Evolutionary conservation across 345 rosid genomes (phyloP).

Genomic region (Bruguiera parviflora): DNA sequence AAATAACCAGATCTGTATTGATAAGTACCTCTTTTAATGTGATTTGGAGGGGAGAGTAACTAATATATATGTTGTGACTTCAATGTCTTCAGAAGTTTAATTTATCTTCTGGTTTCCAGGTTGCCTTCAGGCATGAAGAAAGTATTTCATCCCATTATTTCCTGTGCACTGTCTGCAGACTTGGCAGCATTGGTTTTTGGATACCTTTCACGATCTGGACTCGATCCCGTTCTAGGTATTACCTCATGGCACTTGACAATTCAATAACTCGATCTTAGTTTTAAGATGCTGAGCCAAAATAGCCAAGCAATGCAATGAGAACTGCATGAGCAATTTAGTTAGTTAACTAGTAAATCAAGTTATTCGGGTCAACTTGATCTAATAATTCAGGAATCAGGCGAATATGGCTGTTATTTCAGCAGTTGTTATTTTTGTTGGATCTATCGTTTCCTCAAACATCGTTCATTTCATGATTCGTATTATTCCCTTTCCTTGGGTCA

Average conservation of each 20-base stretch:
- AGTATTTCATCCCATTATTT: conserved; percentile 81
- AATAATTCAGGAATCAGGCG: too few relatives aligned
- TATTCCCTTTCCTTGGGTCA: too few relatives aligned
- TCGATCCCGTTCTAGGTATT: conserved; percentile 81
- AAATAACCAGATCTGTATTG: background rate
- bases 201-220: conserved; percentile 67
- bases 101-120: conserved; percentile 39
- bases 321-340: background rate
- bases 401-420: too few relatives aligned
- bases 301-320: background rate
- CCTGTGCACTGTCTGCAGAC: conserved; percentile 78
- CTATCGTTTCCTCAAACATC: too few relatives aligned
- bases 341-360: background rate
- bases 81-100: background rate
- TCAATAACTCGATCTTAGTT: background rate
- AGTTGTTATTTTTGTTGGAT: too few relatives aligned
- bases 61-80: background rate
- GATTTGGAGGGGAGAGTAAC: too few relatives aligned
- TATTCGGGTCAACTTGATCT: background rate
- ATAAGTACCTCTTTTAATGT: background rate
- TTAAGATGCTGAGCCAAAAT: background rate
- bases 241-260: background rate
- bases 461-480: too few relatives aligned
- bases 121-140: conserved; percentile 72
- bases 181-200: conserved; percentile 83